phyloP scores from a whole-genome alignment of 352 stramenopile genomes.

The Globisporangium megalacanthum region DNA sequence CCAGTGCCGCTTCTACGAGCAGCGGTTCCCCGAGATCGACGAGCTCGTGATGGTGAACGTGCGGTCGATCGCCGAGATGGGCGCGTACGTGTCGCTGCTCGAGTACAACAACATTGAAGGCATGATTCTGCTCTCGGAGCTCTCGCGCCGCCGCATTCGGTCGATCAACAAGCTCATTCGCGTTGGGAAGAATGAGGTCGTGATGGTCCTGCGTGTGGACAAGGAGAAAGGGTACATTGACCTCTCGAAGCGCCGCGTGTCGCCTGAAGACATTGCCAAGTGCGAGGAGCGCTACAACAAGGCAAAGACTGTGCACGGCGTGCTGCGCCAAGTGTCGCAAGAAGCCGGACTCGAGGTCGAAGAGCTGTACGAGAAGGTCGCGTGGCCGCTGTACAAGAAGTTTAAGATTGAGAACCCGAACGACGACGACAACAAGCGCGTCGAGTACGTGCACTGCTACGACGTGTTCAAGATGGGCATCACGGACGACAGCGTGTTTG shows the following conservation, averaged over 20 bases:
- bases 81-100: constrained; percentile 98
- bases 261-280: constrained; percentile 98
- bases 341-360: constrained; percentile 73
- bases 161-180: constrained; percentile 99
- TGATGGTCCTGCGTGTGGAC: constrained; percentile 99
- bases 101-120: constrained; percentile 99
- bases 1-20: constrained; percentile 90
- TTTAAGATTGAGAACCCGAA: constrained; percentile 81
- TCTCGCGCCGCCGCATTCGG: constrained; percentile 97
- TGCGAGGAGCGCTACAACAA: constrained; percentile 99
- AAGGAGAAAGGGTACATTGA: constrained; percentile 99
- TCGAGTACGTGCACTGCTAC: constrained; percentile 97
- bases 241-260: constrained; percentile 99
- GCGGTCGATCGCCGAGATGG: constrained; percentile 99
- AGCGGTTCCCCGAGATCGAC: constrained; percentile 96
- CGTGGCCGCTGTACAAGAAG: constrained; percentile 99
- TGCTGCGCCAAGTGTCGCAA: constrained; percentile 83
- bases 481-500: constrained; percentile 83
- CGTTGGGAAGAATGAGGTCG: constrained; percentile 99
- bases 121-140: constrained; percentile 99
- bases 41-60: constrained; percentile 96
- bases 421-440: constrained; percentile 82
- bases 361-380: constrained; percentile 88
- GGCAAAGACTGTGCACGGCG: constrained; percentile 98
- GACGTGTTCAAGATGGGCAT: constrained; percentile 99